These are phyloP conservation scores for Lycium barbarum DNA, from an alignment of 257 asterid genomes.

Conservation along the genomic window DNA sequence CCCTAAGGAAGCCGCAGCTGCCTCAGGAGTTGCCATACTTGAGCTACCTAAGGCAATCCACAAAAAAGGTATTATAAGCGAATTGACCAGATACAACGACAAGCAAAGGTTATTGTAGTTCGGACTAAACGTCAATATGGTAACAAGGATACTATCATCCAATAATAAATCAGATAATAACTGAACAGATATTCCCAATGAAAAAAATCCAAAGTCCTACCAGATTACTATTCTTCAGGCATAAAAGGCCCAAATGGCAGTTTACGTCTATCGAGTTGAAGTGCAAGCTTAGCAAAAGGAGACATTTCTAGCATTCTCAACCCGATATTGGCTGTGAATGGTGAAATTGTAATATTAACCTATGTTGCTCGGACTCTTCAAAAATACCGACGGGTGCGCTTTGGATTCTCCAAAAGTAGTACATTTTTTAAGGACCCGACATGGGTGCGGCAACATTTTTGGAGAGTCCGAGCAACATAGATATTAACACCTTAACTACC, in stretches of 20 bases:
- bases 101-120: neutral
- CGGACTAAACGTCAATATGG: neutral
- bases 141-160: neutral
- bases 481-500: too few relatives aligned
- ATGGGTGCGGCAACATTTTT: too few relatives aligned
- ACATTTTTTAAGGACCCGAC: too few relatives aligned
- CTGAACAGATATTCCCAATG: neutral
- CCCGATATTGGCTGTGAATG: neutral
- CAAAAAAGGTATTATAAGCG: neutral
- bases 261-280: neutral
- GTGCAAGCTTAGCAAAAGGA: neutral
- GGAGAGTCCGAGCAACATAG: too few relatives aligned
- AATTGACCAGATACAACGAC: neutral
- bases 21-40: constrained; percentile 73
- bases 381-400: too few relatives aligned
- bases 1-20: constrained; percentile 60
- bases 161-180: neutral
- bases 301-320: neutral
- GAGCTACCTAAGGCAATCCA: constrained; percentile 31
- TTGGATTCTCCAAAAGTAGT: too few relatives aligned
- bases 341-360: constrained; percentile 10
- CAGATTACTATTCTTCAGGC: neutral
- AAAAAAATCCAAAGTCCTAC: neutral
- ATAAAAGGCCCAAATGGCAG: neutral
- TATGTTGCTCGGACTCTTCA: too few relatives aligned